A percentile compares a stretch with the other conserved stretches of the same genome.
These are phyloP conservation scores for Kluyveromyces sp. DNA, from an alignment of 1,139 yeast species.

Conservation along the genomic window DNA sequence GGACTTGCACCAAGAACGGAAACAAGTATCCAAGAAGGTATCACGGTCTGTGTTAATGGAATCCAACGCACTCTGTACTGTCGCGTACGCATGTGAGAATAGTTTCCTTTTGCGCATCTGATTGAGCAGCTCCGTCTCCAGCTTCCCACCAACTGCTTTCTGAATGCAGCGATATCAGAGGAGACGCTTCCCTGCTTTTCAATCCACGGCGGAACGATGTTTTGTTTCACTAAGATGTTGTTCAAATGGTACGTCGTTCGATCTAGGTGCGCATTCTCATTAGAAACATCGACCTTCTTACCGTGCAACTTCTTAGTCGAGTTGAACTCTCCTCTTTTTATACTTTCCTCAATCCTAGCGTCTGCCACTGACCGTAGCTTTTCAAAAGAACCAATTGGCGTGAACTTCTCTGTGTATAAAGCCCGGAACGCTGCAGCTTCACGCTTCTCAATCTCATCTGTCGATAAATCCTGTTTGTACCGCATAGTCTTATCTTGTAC, in stretches of 20 bases:
- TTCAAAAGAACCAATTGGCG: conserved; percentile 39
- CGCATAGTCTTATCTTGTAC: conserved; percentile 66
- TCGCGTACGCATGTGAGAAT: not conserved
- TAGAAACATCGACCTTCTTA: conserved; percentile 31
- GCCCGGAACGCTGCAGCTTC: conserved; percentile 47
- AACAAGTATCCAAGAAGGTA: conserved; percentile 3
- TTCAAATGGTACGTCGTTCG: conserved; percentile 61
- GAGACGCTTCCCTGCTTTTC: conserved; percentile 64
- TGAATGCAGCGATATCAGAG: conserved; percentile 38
- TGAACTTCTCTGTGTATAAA: conserved; percentile 53
- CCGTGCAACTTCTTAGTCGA: conserved; percentile 54
- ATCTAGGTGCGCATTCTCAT: conserved; percentile 43
- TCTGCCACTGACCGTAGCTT: conserved; percentile 61
- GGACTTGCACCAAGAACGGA: conserved; percentile 35
- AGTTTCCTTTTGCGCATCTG: conserved; percentile 5
- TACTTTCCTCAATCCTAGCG: conserved; percentile 64
- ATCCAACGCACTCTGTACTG: not conserved
- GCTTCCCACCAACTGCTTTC: conserved; percentile 22
- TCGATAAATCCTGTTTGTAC: conserved; percentile 41
- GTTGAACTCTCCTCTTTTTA: conserved; percentile 62
- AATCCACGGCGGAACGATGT: conserved; percentile 82
- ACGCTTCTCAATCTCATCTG: conserved; percentile 31
- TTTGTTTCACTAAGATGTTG: conserved; percentile 66
- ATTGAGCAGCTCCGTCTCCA: conserved; percentile 7
- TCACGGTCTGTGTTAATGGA: not conserved